phyloP scores from a whole-genome alignment of 192 early-diverging fungal genomes.

The Gryganskiella cystojenkinii region DNA sequence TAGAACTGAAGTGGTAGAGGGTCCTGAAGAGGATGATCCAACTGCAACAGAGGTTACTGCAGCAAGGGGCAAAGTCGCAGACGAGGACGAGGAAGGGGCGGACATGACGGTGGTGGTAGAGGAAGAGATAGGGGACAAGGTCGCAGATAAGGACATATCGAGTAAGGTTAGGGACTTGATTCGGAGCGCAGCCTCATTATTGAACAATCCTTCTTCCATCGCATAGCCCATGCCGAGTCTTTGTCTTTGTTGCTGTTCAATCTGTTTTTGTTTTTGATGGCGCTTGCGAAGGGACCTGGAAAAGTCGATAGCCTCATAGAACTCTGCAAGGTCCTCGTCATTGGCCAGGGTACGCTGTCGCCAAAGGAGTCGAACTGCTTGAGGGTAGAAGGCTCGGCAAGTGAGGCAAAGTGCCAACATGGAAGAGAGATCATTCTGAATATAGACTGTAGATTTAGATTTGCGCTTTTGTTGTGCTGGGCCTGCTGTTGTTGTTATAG shows the following conservation, averaged over 20 bases:
- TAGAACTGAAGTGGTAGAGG: no score
- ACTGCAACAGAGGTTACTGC: not conserved
- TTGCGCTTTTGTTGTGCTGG: constrained; percentile 11
- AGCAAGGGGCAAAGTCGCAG: constrained; percentile 9
- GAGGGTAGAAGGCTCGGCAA: constrained; percentile 47
- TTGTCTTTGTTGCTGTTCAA: not conserved
- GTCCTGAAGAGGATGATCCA: not conserved
- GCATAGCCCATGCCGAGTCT: constrained; percentile 32
- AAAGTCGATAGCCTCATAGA: constrained; percentile 49
- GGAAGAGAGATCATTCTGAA: constrained; percentile 38
- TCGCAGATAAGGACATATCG: constrained; percentile 31
- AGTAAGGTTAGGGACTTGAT: constrained; percentile 46
- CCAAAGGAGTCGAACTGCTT: constrained; percentile 48
- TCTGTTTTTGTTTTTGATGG: constrained; percentile 41
- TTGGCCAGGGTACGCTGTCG: constrained; percentile 44
- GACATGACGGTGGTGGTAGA: not conserved
- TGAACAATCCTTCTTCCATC: constrained; percentile 39
- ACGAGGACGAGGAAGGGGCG: not conserved
- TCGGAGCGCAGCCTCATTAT: constrained; percentile 43
- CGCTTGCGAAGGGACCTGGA: constrained; percentile 25
- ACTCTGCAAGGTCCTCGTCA: constrained; percentile 36
- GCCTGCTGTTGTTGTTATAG: not conserved
- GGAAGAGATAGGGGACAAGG: not conserved
- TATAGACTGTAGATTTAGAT: constrained; percentile 13
- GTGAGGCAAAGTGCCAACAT: constrained; percentile 44